Conservation (phyloP, 305 asterid genomes). For the Nicotiana rustica region DNA sequence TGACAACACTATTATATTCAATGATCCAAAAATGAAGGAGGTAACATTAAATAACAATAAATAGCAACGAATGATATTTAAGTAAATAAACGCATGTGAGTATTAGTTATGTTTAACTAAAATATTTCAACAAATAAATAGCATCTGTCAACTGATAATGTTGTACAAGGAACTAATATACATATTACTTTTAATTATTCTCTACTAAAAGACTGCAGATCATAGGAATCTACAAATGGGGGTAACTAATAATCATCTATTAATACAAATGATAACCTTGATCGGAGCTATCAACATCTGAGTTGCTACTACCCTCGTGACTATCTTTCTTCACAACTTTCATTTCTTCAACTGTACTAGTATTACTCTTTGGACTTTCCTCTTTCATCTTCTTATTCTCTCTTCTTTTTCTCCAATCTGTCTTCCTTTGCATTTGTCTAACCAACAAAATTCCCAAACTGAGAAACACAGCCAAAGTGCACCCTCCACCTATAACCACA, state of each 20-base stretch:
- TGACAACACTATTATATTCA: too few relatives aligned
- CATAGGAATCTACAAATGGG: not conserved
- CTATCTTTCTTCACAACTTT: conserved; percentile 35
- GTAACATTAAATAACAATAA: too few relatives aligned
- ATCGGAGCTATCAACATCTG: conserved; percentile 66
- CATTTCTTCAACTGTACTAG: conserved; percentile 51
- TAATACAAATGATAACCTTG: conserved; percentile 58
- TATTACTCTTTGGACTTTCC: conserved; percentile 39
- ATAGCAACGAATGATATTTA: too few relatives aligned
- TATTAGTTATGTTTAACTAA: too few relatives aligned
- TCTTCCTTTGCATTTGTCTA: conserved; percentile 55
- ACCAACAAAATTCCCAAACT: conserved; percentile 50
- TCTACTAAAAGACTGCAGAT: not conserved
- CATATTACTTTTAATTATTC: not conserved
- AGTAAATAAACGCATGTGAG: too few relatives aligned
- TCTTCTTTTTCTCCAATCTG: conserved; percentile 47
- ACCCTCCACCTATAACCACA: conserved; percentile 51
- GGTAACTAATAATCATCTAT: not conserved
- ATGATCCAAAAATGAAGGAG: too few relatives aligned
- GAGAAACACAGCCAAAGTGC: conserved; percentile 44
- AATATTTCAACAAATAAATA: not conserved
- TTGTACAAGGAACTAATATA: not conserved
- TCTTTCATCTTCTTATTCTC: conserved; percentile 36
- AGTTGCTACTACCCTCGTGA: conserved; percentile 49
- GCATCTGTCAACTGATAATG: not conserved